phyloP scores from a whole-genome alignment of 495 filamentous ascomycete species.

The Lepidopterella palustris region DNA sequence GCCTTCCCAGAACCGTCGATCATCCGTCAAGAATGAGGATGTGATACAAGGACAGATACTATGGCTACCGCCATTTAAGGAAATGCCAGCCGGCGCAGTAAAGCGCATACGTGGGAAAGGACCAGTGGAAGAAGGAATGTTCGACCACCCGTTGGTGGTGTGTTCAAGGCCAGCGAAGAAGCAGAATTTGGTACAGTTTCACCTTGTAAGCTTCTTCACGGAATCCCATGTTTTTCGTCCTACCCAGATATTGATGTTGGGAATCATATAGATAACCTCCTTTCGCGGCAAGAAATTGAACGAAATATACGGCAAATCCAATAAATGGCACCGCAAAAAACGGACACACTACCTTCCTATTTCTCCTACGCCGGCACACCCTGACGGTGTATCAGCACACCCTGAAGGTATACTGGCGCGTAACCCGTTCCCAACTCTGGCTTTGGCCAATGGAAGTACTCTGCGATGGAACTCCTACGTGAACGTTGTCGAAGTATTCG shows the following conservation, averaged over 20 bases:
- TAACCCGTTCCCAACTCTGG: slow-evolving; percentile 19
- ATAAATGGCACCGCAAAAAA: slow-evolving; percentile 21
- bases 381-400: too few relatives aligned
- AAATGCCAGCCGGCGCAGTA: slow-evolving; percentile 16
- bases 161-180: slow-evolving; percentile 13
- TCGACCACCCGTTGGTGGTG: slow-evolving; percentile 24
- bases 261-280: slow-evolving; percentile 18
- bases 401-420: slow-evolving; percentile 21
- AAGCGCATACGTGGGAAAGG: slow-evolving; percentile 25
- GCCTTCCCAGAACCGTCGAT: background rate
- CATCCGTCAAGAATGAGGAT: background rate
- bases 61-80: slow-evolving; percentile 21
- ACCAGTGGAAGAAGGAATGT: slow-evolving; percentile 23
- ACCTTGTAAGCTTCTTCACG: slow-evolving; percentile 13
- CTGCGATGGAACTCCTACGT: slow-evolving; percentile 27
- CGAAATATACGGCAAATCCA: slow-evolving; percentile 26
- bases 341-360: slow-evolving; percentile 25
- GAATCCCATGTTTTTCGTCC: background rate
- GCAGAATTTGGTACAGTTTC: slow-evolving; percentile 18
- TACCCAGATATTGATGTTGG: slow-evolving; percentile 1
- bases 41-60: slow-evolving; percentile 21
- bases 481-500: slow-evolving; percentile 22
- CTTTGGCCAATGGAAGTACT: slow-evolving; percentile 1
- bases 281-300: slow-evolving; percentile 25
- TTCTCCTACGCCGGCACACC: slow-evolving; percentile 18